A percentile compares a stretch with the other conserved stretches of the same genome.
Conservation (phyloP, 164 flowering plant species). For the Nymphaea colorata region DNA sequence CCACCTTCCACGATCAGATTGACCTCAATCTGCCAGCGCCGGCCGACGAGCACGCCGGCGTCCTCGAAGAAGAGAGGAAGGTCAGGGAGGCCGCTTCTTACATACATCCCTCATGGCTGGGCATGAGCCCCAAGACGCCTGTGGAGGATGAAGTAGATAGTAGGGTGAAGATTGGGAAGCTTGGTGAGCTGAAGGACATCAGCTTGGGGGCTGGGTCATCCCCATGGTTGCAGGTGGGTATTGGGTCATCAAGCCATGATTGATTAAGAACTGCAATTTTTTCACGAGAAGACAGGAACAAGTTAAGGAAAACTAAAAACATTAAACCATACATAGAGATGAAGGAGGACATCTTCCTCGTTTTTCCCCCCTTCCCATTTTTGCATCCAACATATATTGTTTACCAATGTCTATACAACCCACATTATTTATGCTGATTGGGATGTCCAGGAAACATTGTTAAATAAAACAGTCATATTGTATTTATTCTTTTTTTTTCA, state of each 20-base stretch:
- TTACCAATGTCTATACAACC: not conserved
- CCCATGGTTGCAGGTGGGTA: conserved; percentile 88
- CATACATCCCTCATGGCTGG: conserved; percentile 35
- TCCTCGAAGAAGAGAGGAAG: conserved; percentile 13
- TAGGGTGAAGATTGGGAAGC: conserved; percentile 67
- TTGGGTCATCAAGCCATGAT: conserved; percentile 32
- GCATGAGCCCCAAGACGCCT: conserved; percentile 6
- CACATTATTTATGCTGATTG: conserved; percentile 7
- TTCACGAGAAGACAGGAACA: conserved; percentile 6
- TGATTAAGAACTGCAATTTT: conserved; percentile 25
- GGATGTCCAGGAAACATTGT: not conserved
- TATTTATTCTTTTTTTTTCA: not conserved
- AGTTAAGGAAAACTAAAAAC: not conserved
- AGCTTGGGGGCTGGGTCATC: conserved; percentile 35
- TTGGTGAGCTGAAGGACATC: conserved; percentile 68
- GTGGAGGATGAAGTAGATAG: conserved; percentile 61
- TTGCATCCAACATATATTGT: not conserved
- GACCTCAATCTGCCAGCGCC: conserved; percentile 77
- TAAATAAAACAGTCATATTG: not conserved
- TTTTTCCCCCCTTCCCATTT: not conserved
- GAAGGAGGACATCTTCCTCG: conserved; percentile 8
- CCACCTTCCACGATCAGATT: conserved; percentile 22
- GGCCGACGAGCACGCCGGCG: conserved; percentile 9
- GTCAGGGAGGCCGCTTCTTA: conserved; percentile 8
- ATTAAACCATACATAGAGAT: conserved; percentile 8